phyloP scores from a whole-genome alignment of 2,329 filamentous ascomycete species.

The Claviceps paspali region DNA sequence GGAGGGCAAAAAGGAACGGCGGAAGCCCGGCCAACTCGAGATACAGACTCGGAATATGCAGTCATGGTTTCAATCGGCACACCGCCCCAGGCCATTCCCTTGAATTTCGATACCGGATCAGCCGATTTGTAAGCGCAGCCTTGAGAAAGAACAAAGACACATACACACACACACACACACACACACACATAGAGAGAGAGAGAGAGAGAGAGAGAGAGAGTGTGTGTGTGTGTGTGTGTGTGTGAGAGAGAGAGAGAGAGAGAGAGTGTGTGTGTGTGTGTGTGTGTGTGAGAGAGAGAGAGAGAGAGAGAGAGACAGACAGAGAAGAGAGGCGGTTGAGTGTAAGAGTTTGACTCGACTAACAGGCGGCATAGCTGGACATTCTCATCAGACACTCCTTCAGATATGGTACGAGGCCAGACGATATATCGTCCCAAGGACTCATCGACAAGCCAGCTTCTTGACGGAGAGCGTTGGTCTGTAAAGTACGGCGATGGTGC shows the following conservation, averaged over 20 bases:
- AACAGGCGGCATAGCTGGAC: constrained; percentile 42
- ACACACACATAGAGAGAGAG: too few species aligned
- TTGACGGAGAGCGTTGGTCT: constrained; percentile 32
- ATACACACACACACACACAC: too few species aligned
- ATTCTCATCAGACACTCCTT: constrained; percentile 43
- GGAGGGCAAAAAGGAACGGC: constrained; percentile 11
- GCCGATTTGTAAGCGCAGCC: constrained; percentile 29
- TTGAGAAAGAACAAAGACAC: too few species aligned
- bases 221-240: too few species aligned
- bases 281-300: too few species aligned
- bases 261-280: too few species aligned
- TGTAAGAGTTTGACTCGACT: neutral
- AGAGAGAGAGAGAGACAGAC: too few species aligned
- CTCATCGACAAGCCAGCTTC: constrained; percentile 26
- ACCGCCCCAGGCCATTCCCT: constrained; percentile 37
- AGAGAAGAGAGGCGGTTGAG: too few species aligned
- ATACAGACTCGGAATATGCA: constrained; percentile 40
- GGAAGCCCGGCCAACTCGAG: constrained; percentile 14
- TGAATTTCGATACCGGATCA: constrained; percentile 54
- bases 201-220: too few species aligned
- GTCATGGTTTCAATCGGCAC: constrained; percentile 48
- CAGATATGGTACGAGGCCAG: constrained; percentile 33
- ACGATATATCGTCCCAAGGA: constrained; percentile 37
- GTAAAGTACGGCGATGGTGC: constrained; percentile 53
- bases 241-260: too few species aligned